Evolutionary conservation across 306 rosid genomes (phyloP), one percentile per base, ranked within the genome.

Genomic region (Notholithocarpus densiflorus): DNA sequence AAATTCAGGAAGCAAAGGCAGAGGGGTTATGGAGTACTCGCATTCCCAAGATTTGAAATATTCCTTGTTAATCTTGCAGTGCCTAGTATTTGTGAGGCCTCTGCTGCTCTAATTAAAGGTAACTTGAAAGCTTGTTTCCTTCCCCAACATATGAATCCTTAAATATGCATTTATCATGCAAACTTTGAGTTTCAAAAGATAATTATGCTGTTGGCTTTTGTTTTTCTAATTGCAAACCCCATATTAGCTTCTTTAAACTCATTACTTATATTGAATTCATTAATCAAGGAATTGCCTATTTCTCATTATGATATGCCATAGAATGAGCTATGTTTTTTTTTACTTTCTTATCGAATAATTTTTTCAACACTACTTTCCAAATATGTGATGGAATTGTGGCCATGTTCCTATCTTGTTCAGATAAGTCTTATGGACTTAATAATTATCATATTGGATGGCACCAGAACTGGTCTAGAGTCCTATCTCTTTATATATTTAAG

Each of bases 31-130:
- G 97, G 97, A 78, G 97, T 95, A 43, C 92, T 92, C 75, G 75
- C 86, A 72, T 89, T 94, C 68, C 94, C 97, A 71, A 89, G 97
- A 91, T 87, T 91, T 79, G 97, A 94, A 87, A 88, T 92, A 78
- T 91, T 92, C 75, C 91, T 92, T 59, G 54, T 89, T 83, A 78
- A 88, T 86, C 86, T 94, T 68, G 90, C 97, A 74, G 87, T 92
- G 6, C 94, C 98, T 81, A 72, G 91, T 74, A 76, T 92, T 74
- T 89, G 86, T 74, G 84, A 82, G 91, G 97, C 94, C 82, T 91
- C 97, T 61, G 61, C 89, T 20, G 87, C 81, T 56, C 88, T 92
- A 83, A 74, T 87, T 72, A 83, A 37, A 89, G 98, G 98, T 94
- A 88, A 72, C 40, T 64, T 19, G 18, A 53, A 70, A 69, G 29